Evolutionary conservation across 2,329 filamentous ascomycete species (phyloP).

Genomic region (Arthroderma uncinatum): DNA sequence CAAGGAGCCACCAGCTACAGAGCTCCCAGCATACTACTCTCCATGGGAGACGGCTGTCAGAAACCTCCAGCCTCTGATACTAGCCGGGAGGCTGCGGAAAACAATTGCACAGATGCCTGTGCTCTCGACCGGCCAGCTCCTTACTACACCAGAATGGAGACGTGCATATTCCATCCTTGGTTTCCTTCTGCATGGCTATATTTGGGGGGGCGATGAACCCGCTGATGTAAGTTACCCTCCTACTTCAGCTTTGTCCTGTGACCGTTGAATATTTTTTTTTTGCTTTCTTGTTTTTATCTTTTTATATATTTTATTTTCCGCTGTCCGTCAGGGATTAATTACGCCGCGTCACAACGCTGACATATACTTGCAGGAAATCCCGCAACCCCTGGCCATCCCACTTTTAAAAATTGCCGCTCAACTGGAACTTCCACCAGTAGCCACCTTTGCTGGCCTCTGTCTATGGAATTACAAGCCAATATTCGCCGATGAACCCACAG

Average conservation of each 20-base stretch:
- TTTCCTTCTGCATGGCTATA: constrained; percentile 73
- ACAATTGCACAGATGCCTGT: constrained; percentile 72
- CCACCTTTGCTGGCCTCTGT: constrained; percentile 82
- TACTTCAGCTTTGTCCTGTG: neutral
- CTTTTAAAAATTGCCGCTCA: constrained; percentile 64
- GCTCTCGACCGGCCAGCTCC: constrained; percentile 69
- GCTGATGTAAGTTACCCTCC: constrained; percentile 48
- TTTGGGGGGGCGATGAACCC: constrained; percentile 74
- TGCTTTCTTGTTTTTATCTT: neutral
- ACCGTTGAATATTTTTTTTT: neutral
- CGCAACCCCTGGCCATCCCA: constrained; percentile 71
- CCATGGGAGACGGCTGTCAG: constrained; percentile 82
- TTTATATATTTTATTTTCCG: constrained; percentile 39
- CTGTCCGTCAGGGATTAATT: constrained; percentile 79
- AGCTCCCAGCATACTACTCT: constrained; percentile 81
- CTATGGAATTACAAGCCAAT: constrained; percentile 96
- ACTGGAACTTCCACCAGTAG: constrained; percentile 81
- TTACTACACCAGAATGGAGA: constrained; percentile 81
- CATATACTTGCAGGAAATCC: constrained; percentile 46
- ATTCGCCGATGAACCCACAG: constrained; percentile 69
- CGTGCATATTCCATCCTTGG: constrained; percentile 69
- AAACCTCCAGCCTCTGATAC: constrained; percentile 76
- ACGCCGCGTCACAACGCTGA: constrained; percentile 53
- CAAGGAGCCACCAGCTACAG: constrained; percentile 62
- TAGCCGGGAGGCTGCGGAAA: constrained; percentile 70